Base-by-base conservation (phyloP, 495 filamentous ascomycete species). In the Immersiella caudata region DNA sequence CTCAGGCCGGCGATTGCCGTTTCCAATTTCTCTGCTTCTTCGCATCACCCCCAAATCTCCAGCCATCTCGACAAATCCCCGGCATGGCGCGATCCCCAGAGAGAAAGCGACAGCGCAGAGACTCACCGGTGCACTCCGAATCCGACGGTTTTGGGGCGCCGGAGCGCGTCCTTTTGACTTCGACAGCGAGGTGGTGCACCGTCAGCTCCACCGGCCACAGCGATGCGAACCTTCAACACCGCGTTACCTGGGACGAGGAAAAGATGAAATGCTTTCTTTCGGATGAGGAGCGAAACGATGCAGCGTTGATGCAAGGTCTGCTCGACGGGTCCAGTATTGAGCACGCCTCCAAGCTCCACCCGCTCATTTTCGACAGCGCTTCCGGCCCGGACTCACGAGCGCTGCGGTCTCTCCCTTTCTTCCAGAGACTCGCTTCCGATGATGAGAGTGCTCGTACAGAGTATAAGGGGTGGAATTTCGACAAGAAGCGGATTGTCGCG, bases 91-190 rank as follows among this genome's bases (percentile, higher is more conserved):
- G 18, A 7, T 46, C 59, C 16, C 59, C 59, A 3, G 59, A 62
- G 0, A 62, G 59, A 24, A 62, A 62, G 36, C 59, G 59, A 18
- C 59, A 29, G 22, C 59, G 59, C 36, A n/a, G 27, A 27, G 33
- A 27, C 26, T 59, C 57, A 16, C 56, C 56, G 6, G 20, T 7
- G 29, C 29, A 26, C 14, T 62, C 59, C 6, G 20, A 22, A 8
- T 46, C 59, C 33, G 36, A 50, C 24, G 16, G 20, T 22, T 12
- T n/a, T 9, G 7, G 22, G 16, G 40, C 40, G 2, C n/a, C 52
- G n/a, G 2, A 22, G 20, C 52, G 2, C 52, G 2, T 55, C 52
- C 20, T 55, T 22, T 7, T n/a, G 7, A 11, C 8, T 22, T n/a
- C n/a, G 33, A 21, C 21, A 6, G 59, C 59, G 21, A 27, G 59